phyloP scores from a whole-genome alignment of 148 eudicot species.

The Rheum nobile region DNA sequence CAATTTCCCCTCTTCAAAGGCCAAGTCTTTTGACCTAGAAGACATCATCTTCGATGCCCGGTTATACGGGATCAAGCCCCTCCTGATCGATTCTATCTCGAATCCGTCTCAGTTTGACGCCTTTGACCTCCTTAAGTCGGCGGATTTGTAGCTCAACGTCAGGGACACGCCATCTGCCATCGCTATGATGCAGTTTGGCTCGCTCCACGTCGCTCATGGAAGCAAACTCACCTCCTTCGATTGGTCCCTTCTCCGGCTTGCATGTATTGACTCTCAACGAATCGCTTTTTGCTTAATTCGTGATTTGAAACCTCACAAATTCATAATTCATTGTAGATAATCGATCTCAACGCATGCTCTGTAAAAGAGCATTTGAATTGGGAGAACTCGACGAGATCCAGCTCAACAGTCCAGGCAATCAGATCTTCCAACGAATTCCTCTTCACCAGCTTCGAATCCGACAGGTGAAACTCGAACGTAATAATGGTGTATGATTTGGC shows the following conservation, averaged over 20 bases:
- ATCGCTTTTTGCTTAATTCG: conserved; percentile 59
- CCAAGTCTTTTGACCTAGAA: conserved; percentile 38
- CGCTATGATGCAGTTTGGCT: conserved; percentile 48
- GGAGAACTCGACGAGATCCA: conserved; percentile 80
- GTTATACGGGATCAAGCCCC: conserved; percentile 57
- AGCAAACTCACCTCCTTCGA: conserved; percentile 82
- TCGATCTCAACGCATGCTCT: conserved; percentile 56
- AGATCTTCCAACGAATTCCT: conserved; percentile 49
- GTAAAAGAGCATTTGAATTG: conserved; percentile 53
- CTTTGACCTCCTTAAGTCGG: conserved; percentile 50
- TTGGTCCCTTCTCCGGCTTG: conserved; percentile 67
- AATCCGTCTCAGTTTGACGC: conserved; percentile 72
- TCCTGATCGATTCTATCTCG: conserved; percentile 45
- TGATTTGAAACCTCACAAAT: no score
- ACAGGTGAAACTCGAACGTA: conserved; percentile 71
- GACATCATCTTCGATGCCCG: conserved; percentile 52
- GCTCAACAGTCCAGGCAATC: conserved; percentile 81
- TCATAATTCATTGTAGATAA: conserved; percentile 18
- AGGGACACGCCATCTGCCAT: conserved; percentile 67
- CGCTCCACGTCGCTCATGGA: conserved; percentile 74
- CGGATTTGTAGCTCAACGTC: conserved; percentile 46
- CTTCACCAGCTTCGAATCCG: conserved; percentile 77
- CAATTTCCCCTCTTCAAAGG: conserved; percentile 47
- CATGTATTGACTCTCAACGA: conserved; percentile 57
- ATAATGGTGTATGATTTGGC: conserved; percentile 66